Base-by-base conservation (phyloP, 495 filamentous ascomycete species). In the Aspergillus cavernicola region DNA sequence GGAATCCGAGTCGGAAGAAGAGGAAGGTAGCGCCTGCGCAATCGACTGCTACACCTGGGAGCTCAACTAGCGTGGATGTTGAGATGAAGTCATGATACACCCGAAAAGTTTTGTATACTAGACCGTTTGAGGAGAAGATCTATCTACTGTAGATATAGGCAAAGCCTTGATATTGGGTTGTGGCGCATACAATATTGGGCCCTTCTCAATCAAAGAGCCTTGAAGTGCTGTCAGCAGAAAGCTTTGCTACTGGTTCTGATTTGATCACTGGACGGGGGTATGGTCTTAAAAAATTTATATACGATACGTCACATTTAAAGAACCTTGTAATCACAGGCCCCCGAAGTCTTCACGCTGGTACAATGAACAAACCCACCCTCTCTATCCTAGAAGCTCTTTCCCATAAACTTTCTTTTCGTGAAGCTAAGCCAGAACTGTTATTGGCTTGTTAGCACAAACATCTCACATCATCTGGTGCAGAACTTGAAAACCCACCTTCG, bases 321-420 rank as follows among this genome's bases (percentile, higher is more conserved):
- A 13, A 57, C 26, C 33, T 52, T n/a, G n/a, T n/a, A n/a, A n/a
- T n/a, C n/a, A n/a, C n/a, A n/a, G n/a, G 22, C 36, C 51, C 38
- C 41, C 38, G 23, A 52, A 38, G 35, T 12, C 22, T 39, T 56
- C 40, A 52, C 41, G 41, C 32, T 37, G 52, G 44, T 33, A 54
- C 42, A 50, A 53, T 40, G 46, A 43, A 56, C 39, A 58, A 60
- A 58, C 60, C 35, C 22, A 56, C 55, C 59, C 40, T 56, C 54
- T 46, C 63, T 66, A 70, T 24, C 60, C 73, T 76, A 90, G 66
- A 91, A 77, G 61, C 82, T 84, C 80, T 96, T 97, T 64, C 92
- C 92, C 95, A 98, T 97, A 70, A 98, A 98, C 80, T 95, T 95
- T 68, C 93, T 84, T 82, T 97, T 98, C 41, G 88, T 87, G 69